Base-by-base conservation (phyloP, 768 basidiomycete genomes). In the Pholiota conissans region DNA sequence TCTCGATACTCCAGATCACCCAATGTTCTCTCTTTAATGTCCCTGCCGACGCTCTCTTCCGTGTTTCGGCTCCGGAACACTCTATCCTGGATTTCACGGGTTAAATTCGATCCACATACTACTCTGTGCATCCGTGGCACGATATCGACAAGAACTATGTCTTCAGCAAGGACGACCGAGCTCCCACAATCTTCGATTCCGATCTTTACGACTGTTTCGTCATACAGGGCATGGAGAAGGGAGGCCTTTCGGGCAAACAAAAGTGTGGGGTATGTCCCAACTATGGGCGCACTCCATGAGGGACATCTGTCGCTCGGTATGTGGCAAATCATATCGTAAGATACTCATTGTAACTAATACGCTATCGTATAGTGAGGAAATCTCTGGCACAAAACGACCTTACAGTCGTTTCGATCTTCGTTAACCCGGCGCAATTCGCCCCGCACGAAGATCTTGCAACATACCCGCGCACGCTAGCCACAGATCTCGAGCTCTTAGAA, bases 401-500 rank as follows among this genome's bases (percentile, higher is more conserved):
- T 37, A 98, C 97, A 0, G 85, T 98, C 63, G 76, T 98, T 57
- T 97, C 95, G 26, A 93, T 99, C 64, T 99, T 98, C 71, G 95
- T 99, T 58, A 98, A 99, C 69, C 97, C 97, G 0, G 90, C 95
- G 3, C 95, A 98, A 71, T 99, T 99, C 65, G 93, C 96, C 1
- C 95, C 93, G 0, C 87, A 93, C 62, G 97, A 99, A 74, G 97
- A 98, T 69, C 84, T 98, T 3, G 80, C 81, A 26, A 85, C 88
- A 5, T 99, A 99, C 71, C 97, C 97, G 1, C 87, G 94, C 37
- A 96, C 94, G 0, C 76, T 99, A 3, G 78, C 86, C 0, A 64
- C 70, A 3, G 97, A 99, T 71, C 79, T 98, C 18, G 75, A 81
- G 48, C 75, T 84, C 13, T 80, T 97, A 18, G 63, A 67, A 14